phyloP scores from a whole-genome alignment of 1,284 basidiomycete species.

The Pseudomicrostroma phylloplanum region DNA sequence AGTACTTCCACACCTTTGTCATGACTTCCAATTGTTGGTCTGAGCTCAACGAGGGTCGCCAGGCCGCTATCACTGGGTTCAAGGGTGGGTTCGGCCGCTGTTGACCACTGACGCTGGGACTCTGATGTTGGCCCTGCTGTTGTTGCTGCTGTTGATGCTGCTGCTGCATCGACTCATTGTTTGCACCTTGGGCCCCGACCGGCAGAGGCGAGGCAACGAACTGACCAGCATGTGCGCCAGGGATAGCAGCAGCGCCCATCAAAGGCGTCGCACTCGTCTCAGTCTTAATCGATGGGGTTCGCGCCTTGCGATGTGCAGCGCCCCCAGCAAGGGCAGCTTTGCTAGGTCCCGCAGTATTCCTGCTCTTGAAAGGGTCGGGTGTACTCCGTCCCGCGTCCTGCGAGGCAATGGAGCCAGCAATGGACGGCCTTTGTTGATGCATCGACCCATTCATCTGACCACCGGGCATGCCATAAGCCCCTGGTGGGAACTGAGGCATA shows the following conservation, averaged over 20 bases:
- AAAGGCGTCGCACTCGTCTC: not conserved
- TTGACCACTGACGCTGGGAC: not conserved
- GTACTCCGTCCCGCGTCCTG: not conserved
- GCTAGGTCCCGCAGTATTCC: not conserved
- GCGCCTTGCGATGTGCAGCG: not conserved
- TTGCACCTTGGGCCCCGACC: not conserved
- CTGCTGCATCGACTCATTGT: not conserved
- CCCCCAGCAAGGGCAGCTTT: no score
- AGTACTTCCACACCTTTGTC: conserved; percentile 1
- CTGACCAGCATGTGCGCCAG: not conserved
- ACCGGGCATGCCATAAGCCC: not conserved
- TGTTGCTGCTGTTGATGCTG: not conserved
- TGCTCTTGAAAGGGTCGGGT: not conserved
- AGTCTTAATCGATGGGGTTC: not conserved
- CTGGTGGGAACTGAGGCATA: not conserved
- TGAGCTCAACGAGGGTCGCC: not conserved
- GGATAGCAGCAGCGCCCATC: not conserved
- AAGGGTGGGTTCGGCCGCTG: not conserved
- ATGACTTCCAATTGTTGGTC: conserved; percentile 4
- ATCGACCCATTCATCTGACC: not conserved
- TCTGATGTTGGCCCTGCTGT: not conserved
- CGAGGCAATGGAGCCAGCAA: not conserved
- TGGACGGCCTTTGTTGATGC: not conserved
- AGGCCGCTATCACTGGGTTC: not conserved
- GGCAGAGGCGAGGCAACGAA: not conserved